Evolutionary conservation across 2,329 filamentous ascomycete genomes (phyloP).

Genomic region (Monilinia aucupariae): DNA sequence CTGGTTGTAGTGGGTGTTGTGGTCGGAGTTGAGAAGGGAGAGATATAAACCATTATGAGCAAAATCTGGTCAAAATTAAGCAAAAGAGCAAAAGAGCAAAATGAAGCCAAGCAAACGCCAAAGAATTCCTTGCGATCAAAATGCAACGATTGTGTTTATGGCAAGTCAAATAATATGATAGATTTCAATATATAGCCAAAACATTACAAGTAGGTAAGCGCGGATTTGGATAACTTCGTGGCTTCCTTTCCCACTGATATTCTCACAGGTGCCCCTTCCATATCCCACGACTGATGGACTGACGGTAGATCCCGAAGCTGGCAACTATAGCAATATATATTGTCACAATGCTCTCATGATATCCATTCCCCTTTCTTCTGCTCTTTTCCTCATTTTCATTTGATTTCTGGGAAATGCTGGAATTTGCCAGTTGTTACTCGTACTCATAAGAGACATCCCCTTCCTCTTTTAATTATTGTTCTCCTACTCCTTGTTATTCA

Average conservation of each 20-base stretch:
- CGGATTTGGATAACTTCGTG: neutral
- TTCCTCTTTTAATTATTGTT: neutral
- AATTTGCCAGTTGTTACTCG: neutral
- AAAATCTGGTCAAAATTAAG: conserved; percentile 12
- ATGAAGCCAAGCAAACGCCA: conserved; percentile 9
- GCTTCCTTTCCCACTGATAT: neutral
- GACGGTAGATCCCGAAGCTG: neutral
- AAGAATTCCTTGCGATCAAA: conserved; percentile 1
- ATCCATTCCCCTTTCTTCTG: neutral
- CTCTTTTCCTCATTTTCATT: neutral
- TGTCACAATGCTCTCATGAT: neutral
- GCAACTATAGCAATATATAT: neutral
- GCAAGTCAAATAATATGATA: neutral
- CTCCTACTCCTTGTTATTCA: neutral
- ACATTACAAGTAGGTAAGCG: neutral
- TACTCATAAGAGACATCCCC: neutral
- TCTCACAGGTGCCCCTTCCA: neutral
- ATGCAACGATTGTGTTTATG: neutral
- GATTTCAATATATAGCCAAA: neutral
- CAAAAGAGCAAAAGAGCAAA: conserved; percentile 11
- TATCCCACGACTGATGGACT: neutral
- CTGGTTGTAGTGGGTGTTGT: conserved; percentile 8
- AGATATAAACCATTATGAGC: conserved; percentile 20
- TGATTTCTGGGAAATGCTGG: neutral
- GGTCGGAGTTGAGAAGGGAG: conserved; percentile 17